phyloP scores from a whole-genome alignment of 148 eudicot species.

The Fagopyrum homotropicum region DNA sequence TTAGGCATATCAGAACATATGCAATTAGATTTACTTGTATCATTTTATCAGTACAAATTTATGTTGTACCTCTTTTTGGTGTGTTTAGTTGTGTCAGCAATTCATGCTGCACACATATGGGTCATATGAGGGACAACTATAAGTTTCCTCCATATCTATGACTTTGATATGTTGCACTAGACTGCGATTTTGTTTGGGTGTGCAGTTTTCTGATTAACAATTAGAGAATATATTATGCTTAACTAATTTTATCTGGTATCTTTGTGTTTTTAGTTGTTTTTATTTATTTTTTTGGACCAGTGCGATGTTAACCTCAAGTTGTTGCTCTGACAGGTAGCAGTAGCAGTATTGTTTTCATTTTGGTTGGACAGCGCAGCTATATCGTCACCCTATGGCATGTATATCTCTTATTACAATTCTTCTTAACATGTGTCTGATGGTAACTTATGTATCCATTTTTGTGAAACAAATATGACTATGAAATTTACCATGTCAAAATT shows the following conservation, averaged over 20 bases:
- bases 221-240: neutral
- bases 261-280: neutral
- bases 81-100: neutral
- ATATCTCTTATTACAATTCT: slow-evolving; percentile 65
- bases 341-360: slow-evolving; percentile 60
- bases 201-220: neutral
- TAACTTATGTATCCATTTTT: slow-evolving; percentile 43
- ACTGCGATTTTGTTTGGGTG: neutral
- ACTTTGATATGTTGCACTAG: neutral
- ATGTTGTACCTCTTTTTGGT: neutral
- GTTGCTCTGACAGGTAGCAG: slow-evolving; percentile 44
- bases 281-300: neutral
- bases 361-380: slow-evolving; percentile 60
- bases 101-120: neutral
- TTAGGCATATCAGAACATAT: neutral
- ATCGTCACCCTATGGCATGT: slow-evolving; percentile 93
- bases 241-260: neutral
- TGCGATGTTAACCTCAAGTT: slow-evolving; percentile 9
- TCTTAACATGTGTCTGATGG: slow-evolving; percentile 43
- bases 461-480: slow-evolving; percentile 14
- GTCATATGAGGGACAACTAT: neutral
- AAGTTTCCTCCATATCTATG: neutral
- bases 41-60: neutral
- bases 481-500: neutral
- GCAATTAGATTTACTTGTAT: neutral